Evolutionary conservation across 73 alveolate species (phyloP).

Genomic region (Uronychia setigera): DNA sequence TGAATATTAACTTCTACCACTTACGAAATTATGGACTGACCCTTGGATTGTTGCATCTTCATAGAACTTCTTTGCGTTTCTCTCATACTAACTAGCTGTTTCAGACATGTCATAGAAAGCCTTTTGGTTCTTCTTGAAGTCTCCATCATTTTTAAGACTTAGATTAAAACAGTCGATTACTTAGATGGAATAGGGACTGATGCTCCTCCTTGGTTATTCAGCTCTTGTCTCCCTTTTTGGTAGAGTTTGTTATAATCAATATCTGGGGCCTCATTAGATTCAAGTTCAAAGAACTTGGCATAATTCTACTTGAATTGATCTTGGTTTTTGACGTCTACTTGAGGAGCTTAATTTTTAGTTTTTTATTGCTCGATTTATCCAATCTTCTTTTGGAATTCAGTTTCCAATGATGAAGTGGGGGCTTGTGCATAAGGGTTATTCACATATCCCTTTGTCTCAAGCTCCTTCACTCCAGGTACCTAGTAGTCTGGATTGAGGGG

Average conservation of each 20-base stretch:
- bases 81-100: background rate
- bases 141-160: background rate
- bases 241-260: background rate
- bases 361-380: background rate
- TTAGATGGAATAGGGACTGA: background rate
- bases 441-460: constrained; percentile 8
- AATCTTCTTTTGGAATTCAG: background rate
- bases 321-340: background rate
- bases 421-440: constrained; percentile 21
- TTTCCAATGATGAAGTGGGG: background rate
- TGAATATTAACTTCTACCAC: background rate
- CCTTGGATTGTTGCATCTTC: background rate
- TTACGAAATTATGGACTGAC: background rate
- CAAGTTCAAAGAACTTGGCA: background rate
- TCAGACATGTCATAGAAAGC: background rate
- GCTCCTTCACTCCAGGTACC: constrained; percentile 54
- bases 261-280: background rate
- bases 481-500: constrained; percentile 72
- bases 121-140: background rate
- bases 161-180: background rate
- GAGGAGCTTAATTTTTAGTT: background rate
- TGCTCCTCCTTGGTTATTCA: background rate
- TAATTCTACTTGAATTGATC: background rate
- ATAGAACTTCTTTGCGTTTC: background rate
- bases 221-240: background rate